Evolutionary conservation across 768 basidiomycete genomes (phyloP).

Genomic region (Leccinum longicurvipes): DNA sequence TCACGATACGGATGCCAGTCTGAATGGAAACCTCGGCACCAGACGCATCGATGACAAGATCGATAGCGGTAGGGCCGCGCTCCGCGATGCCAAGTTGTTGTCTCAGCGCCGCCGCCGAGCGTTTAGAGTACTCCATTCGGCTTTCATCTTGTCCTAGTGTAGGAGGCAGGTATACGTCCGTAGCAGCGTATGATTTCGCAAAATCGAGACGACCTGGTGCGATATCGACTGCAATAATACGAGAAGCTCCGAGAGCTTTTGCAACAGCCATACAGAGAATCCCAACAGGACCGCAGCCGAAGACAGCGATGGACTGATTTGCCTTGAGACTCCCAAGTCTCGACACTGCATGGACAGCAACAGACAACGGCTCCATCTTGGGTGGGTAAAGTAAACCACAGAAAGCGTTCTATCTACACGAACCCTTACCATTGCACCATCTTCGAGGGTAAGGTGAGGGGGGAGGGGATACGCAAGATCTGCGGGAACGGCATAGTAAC

Average conservation of each 20-base stretch:
- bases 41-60: slow-evolving; percentile 88
- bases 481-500: slow-evolving; percentile 83
- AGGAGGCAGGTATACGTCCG: slow-evolving; percentile 67
- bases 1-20: slow-evolving; percentile 73
- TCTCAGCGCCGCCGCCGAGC: slow-evolving; percentile 68
- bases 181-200: slow-evolving; percentile 81
- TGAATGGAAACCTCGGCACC: slow-evolving; percentile 93
- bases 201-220: slow-evolving; percentile 76
- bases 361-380: slow-evolving; percentile 92
- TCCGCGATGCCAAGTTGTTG: slow-evolving; percentile 63
- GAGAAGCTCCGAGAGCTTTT: slow-evolving; percentile 83
- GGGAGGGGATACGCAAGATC: slow-evolving; percentile 85
- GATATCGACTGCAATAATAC: slow-evolving; percentile 84
- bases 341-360: slow-evolving; percentile 84
- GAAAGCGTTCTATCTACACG: not conserved
- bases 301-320: slow-evolving; percentile 75
- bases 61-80: slow-evolving; percentile 67
- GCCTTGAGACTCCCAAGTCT: slow-evolving; percentile 71
- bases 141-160: slow-evolving; percentile 60
- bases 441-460: slow-evolving; percentile 81
- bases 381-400: not conserved
- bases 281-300: slow-evolving; percentile 89
- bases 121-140: slow-evolving; percentile 65
- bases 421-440: slow-evolving; percentile 83
- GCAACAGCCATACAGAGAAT: slow-evolving; percentile 95